phyloP scores from a whole-genome alignment of 306 rosid genomes.

The Glycyrrhiza uralensis region DNA sequence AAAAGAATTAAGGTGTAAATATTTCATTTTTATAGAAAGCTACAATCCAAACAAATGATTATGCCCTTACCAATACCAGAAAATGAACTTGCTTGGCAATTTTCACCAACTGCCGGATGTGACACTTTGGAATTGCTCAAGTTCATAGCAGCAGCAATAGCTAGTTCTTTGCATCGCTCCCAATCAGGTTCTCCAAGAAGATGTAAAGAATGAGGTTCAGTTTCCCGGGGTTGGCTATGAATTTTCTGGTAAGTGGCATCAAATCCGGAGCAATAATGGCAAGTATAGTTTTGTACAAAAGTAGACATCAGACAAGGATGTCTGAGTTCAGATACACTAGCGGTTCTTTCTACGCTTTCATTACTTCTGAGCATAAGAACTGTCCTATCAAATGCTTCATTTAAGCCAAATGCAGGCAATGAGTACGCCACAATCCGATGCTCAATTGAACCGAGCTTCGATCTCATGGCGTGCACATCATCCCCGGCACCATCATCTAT shows the following conservation, averaged over 20 bases:
- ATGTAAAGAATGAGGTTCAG: constrained; percentile 37
- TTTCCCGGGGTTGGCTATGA: constrained; percentile 23
- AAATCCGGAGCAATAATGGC: constrained; percentile 30
- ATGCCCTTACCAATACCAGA: constrained; percentile 35
- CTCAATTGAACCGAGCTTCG: constrained; percentile 46
- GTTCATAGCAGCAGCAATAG: constrained; percentile 65
- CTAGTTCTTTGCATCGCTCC: constrained; percentile 65
- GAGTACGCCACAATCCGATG: constrained; percentile 53
- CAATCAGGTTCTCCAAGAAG: constrained; percentile 65
- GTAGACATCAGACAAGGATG: constrained; percentile 70
- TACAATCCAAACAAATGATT: neutral
- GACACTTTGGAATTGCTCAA: constrained; percentile 41
- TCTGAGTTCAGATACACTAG: constrained; percentile 35
- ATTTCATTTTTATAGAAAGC: neutral
- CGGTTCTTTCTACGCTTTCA: constrained; percentile 22
- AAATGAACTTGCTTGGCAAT: constrained; percentile 31
- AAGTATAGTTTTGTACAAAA: constrained; percentile 56
- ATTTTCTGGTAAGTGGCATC: constrained; percentile 21
- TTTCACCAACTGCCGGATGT: constrained; percentile 32
- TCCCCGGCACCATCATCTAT: constrained; percentile 33
- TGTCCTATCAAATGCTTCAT: constrained; percentile 80
- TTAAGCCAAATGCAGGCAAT: constrained; percentile 69
- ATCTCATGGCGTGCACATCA: constrained; percentile 42
- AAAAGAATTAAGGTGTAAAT: neutral
- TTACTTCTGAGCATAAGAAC: constrained; percentile 46